Evolutionary conservation across 106 monocot species (phyloP), one percentile per base, ranked within the genome.

Genomic region (Allium fistulosum): DNA sequence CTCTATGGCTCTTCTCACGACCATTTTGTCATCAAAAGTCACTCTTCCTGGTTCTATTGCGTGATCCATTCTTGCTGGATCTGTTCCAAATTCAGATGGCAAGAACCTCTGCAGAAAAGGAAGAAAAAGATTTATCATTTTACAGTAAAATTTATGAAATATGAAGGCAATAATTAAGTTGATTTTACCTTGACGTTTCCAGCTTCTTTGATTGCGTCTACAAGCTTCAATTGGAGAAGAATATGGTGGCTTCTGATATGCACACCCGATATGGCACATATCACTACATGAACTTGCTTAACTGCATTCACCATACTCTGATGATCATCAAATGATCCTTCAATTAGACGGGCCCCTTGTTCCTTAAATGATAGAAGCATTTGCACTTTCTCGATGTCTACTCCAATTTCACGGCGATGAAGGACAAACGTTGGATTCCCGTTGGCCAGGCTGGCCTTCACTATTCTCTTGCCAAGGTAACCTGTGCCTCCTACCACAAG

Each of bases 181-280:
- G 48, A 64, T 0, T 7, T 48, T 53, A 80, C 87, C 87, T 87
- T 78, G 61, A 87, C 59, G 58, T 83, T 87, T 27, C 87, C 83
- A 3, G 87, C 80, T 65, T 87, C 83, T 61, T 73, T 83, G 26
- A 87, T 87, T 58, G 87, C 87, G 5, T 81, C 73, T 7, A 88
- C 78, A n/a, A 88, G 88, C 73, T 76, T 81, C 28, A 84, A 79
- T 78, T 88, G 88, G 60, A 84, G 83, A 7, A 76, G 88, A 69
- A 88, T 88, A 4, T 84, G 72, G 57, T 84, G 75, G 73, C 78
- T 81, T 73, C 88, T 69, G 13, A 70, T 18, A 47, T 84, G 88
- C 11, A 84, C 88, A 27, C 88, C 83, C 53, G 88, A 75, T 60
- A 88, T 79, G 57, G 88, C 70, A 63, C 73, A 78, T 15, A 88